A percentile compares a stretch with the other conserved stretches of the same genome.
Conservation (phyloP, 2,329 filamentous ascomycete species). For the Colletotrichum sansevieriae region DNA sequence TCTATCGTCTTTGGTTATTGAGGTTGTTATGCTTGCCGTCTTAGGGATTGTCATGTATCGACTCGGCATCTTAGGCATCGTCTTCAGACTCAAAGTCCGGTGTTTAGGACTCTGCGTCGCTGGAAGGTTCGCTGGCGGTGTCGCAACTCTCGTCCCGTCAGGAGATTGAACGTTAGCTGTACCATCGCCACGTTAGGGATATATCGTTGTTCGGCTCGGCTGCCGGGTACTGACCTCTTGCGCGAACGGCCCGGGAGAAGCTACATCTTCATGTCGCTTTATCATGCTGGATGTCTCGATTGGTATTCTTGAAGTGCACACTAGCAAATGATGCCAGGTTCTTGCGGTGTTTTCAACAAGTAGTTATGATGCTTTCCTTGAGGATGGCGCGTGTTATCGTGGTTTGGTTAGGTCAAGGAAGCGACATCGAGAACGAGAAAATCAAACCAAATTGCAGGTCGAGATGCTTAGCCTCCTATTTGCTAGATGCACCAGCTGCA, state of each 20-base stretch:
- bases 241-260: not conserved
- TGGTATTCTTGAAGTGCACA: constrained; percentile 5
- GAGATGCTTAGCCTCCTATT: no score
- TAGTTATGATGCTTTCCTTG: not conserved
- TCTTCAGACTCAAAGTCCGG: not conserved
- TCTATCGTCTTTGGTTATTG: not conserved
- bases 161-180: constrained; percentile 4
- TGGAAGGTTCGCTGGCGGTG: not conserved
- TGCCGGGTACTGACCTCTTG: constrained; percentile 3
- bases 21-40: not conserved
- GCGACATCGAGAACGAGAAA: no score
- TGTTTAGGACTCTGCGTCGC: not conserved
- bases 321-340: not conserved
- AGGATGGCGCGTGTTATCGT: no score
- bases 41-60: not conserved
- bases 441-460: no score
- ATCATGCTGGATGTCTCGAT: not conserved
- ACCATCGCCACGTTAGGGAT: not conserved
- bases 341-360: not conserved
- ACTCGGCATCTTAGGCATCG: not conserved
- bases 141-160: not conserved
- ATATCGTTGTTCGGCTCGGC: not conserved
- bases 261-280: not conserved
- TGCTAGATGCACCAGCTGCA: no score
- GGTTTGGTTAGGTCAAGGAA: no score